Evolutionary conservation across 1,284 basidiomycete genomes (phyloP).

Genomic region (Leccinum cinnamomeum): DNA sequence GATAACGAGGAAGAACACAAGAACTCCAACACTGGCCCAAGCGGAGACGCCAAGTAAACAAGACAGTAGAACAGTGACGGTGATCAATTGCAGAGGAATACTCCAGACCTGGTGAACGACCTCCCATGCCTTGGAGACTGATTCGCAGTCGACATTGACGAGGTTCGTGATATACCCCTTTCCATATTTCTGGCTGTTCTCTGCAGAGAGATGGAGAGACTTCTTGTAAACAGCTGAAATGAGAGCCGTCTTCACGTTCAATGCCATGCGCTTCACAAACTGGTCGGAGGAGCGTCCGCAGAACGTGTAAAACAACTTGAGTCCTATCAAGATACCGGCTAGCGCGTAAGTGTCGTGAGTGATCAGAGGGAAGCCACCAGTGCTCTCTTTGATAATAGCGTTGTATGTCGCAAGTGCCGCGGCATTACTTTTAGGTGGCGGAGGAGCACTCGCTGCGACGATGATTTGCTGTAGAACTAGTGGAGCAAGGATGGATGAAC

Average conservation of each 20-base stretch:
- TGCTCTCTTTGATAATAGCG: slow-evolving; percentile 18
- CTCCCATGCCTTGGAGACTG: slow-evolving; percentile 32
- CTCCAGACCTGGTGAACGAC: slow-evolving; percentile 30
- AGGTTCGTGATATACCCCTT: slow-evolving; percentile 33
- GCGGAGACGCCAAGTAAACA: slow-evolving; percentile 32
- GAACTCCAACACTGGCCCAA: slow-evolving; percentile 33
- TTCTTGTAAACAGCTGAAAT: slow-evolving; percentile 34
- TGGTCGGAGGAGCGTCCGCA: slow-evolving; percentile 33
- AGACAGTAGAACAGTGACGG: slow-evolving; percentile 24
- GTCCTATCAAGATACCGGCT: slow-evolving; percentile 24
- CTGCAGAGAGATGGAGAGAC: slow-evolving; percentile 29
- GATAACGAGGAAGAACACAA: slow-evolving; percentile 25
- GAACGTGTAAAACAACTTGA: slow-evolving; percentile 27
- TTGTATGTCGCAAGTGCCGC: slow-evolving; percentile 26
- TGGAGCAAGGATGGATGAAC: slow-evolving; percentile 24
- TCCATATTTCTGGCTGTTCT: slow-evolving; percentile 28
- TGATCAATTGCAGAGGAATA: slow-evolving; percentile 27
- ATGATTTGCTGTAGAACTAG: slow-evolving; percentile 31
- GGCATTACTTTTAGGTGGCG: slow-evolving; percentile 18
- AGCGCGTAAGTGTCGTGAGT: slow-evolving; percentile 28
- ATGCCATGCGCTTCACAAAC: slow-evolving; percentile 31
- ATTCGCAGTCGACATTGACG: slow-evolving; percentile 33
- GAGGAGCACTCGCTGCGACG: slow-evolving; percentile 23
- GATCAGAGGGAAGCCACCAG: slow-evolving; percentile 32
- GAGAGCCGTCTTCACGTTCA: slow-evolving; percentile 32